Evolutionary conservation across 1,284 basidiomycete genomes (phyloP).

Genomic region (Cronartium ribicola): DNA sequence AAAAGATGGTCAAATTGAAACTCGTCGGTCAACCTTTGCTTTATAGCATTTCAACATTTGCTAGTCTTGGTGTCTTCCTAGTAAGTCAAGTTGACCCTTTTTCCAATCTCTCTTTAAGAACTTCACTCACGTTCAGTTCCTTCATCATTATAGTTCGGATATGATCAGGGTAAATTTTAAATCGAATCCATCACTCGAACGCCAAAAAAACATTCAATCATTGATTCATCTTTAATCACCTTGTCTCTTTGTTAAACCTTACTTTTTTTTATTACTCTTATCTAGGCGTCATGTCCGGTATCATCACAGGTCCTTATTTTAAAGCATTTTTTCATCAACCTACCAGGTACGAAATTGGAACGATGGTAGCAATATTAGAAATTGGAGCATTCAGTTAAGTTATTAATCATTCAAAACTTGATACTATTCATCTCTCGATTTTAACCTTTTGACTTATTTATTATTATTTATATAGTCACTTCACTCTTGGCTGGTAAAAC

Average conservation of each 20-base stretch:
- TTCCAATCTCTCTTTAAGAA: not conserved
- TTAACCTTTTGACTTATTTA: not conserved
- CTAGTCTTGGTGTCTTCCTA: conserved; percentile 79
- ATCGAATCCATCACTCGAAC: not conserved
- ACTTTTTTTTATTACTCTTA: not conserved
- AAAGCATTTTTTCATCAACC: conserved; percentile 66
- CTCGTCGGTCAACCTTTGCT: conserved; percentile 76
- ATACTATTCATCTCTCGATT: not conserved
- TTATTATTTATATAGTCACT: conserved; percentile 60
- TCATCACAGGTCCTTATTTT: conserved; percentile 91
- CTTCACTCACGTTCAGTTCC: conserved; percentile 10
- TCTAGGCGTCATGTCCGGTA: conserved; percentile 74
- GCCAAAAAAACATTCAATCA: not conserved
- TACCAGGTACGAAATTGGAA: conserved; percentile 60
- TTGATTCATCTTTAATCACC: not conserved
- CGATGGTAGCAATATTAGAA: conserved; percentile 72
- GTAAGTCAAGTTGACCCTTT: conserved; percentile 55
- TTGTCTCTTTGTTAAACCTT: conserved; percentile 49
- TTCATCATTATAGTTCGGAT: conserved; percentile 45
- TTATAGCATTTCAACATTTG: conserved; percentile 75
- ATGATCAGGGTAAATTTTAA: conserved; percentile 51
- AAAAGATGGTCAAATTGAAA: conserved; percentile 51
- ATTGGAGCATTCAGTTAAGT: conserved; percentile 79
- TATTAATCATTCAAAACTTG: not conserved
- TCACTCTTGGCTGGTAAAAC: conserved; percentile 81